Conservation (phyloP, 768 basidiomycete genomes). For the Suillus occidentalis region DNA sequence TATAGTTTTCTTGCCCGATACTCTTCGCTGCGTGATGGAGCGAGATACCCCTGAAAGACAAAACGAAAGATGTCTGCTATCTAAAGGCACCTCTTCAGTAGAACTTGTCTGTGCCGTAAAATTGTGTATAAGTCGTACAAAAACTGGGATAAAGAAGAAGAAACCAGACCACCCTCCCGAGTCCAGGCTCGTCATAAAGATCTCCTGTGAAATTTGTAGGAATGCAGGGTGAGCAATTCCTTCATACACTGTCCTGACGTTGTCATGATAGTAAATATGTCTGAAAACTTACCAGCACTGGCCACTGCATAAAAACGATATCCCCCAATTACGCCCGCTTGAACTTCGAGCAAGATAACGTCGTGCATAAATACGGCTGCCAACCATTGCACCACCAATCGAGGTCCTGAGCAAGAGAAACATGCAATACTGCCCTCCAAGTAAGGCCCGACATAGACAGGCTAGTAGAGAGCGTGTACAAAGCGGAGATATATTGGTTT, state of each 20-base stretch:
- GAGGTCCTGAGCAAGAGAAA: background rate
- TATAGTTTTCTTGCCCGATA: background rate
- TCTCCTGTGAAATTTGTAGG: background rate
- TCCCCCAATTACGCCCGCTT: background rate
- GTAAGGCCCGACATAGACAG: background rate
- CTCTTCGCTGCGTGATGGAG: background rate
- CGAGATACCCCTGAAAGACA: background rate
- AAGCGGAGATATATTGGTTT: background rate
- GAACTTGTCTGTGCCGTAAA: too few relatives aligned
- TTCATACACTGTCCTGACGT: constrained; percentile 52
- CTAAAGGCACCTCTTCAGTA: too few relatives aligned
- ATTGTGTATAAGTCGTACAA: background rate
- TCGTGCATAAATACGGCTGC: background rate
- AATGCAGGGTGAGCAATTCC: background rate
- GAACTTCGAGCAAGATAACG: background rate
- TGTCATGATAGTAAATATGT: constrained; percentile 47
- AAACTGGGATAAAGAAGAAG: too few relatives aligned
- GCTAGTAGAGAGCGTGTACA: too few relatives aligned
- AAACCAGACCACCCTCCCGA: background rate
- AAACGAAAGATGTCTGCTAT: constrained; percentile 37
- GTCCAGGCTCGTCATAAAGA: background rate
- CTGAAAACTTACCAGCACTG: background rate
- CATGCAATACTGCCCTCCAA: background rate
- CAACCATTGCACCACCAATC: background rate
- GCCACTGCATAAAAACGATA: background rate